Evolutionary conservation across 768 basidiomycete species (phyloP).

Genomic region (Lentinula raphanica): DNA sequence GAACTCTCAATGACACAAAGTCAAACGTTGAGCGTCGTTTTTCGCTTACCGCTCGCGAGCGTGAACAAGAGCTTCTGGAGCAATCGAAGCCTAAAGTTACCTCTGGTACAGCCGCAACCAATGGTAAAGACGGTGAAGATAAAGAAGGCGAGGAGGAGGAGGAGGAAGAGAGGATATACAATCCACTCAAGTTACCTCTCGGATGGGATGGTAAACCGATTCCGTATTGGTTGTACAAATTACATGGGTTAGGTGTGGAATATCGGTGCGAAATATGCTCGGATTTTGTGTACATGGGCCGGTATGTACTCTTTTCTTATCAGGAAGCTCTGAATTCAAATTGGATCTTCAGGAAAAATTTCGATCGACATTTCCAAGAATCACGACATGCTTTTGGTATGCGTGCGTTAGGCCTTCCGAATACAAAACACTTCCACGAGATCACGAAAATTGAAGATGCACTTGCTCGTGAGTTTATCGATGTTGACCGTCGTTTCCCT

Average conservation of each 20-base stretch:
- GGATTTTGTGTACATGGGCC: constrained; percentile 94
- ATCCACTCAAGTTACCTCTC: constrained; percentile 92
- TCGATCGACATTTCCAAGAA: constrained; percentile 96
- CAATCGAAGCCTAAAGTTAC: constrained; percentile 48
- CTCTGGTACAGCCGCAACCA: not conserved
- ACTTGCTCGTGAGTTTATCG: constrained; percentile 66
- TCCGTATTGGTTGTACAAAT: constrained; percentile 97
- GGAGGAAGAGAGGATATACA: constrained; percentile 95
- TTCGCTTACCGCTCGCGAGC: constrained; percentile 95
- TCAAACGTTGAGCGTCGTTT: constrained; percentile 95
- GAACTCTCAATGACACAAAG: constrained; percentile 81
- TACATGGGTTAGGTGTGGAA: constrained; percentile 97
- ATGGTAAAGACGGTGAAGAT: constrained; percentile 20
- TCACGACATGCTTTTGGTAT: constrained; percentile 97
- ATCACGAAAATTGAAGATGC: constrained; percentile 98
- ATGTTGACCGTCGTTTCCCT: not conserved
- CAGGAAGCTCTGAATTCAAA: constrained; percentile 3
- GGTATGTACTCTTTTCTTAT: constrained; percentile 38
- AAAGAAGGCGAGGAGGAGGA: constrained; percentile 64
- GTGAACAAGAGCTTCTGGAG: constrained; percentile 89
- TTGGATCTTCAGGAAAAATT: constrained; percentile 69
- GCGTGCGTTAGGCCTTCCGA: constrained; percentile 94
- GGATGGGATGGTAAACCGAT: constrained; percentile 99
- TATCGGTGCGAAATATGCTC: constrained; percentile 98
- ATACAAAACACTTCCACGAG: constrained; percentile 99